Evolutionary conservation across 805 yeast species (phyloP), one percentile per base, ranked within the genome.

Genomic region (Kodamaea restingae): DNA sequence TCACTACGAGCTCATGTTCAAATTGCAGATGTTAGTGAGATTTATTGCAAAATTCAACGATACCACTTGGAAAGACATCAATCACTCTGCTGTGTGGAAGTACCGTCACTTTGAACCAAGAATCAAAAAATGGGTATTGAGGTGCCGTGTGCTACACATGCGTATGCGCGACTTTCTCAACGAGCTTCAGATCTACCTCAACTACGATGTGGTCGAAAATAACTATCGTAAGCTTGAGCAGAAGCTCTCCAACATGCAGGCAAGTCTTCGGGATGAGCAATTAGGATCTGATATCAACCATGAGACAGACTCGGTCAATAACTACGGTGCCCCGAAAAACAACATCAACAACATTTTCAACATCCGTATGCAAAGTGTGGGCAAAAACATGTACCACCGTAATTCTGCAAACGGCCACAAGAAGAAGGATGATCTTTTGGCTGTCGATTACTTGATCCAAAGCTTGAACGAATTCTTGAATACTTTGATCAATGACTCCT

Each of bases 1-100:
- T 35, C 87, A 93, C 46, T 88, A 83, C 54, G 96, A 91, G 56
- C 65, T 87, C 25, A 63, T 88, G 34, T 87, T 85, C 50, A 75
- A 96, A 46, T 80, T 85, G 46, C 65, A 84, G 27, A 58, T 81
- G 29, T 71, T 79, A 22, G 54, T 87, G n/a, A 80, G 80, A 44
- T 78, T 76, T 51, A 68, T 84, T 5, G 79, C 78, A 48, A 73
- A 73, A 45, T 61, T 73, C 11, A 65, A 84, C 41, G 83, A 78
- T 41, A 70, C 70, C 12, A 76, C 86, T 1, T 87, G 96, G 95
- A 61, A 71, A 28, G 88, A 82, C 46, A 78, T 84, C 32, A 73
- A 71, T 39, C 71, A 71, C 43, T 77, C 84, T 12, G 58, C 63
- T n/a, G 77, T 78, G 11, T 88, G 96, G 96, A 70, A 67, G 33